Evolutionary conservation across 2,329 filamentous ascomycete genomes (phyloP), one percentile per base, ranked within the genome.

Genomic region (Lachnellula arida): DNA sequence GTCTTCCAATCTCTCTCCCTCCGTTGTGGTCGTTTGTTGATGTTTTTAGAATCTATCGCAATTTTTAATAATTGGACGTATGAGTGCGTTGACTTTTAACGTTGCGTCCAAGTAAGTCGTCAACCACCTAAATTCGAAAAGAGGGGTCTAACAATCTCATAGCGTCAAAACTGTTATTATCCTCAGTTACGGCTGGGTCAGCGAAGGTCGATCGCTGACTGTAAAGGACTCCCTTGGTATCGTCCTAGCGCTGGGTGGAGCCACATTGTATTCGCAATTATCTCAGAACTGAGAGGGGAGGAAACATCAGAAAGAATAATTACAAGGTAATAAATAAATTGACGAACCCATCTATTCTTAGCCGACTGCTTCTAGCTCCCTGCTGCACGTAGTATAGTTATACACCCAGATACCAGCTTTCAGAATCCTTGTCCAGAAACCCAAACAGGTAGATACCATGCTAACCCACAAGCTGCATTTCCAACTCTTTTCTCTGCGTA

Each of bases 101-200:
- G 67, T 69, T 9, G 65, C 67, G 25, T 68, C 66, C 6, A 69
- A 65, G 62, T 65, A 63, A 53, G 68, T 60, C 17, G 22, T 14
- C 22, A 44, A 37, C 43, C 22, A 6, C 15, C n/a, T 19, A n/a
- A 2, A 5, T 17, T 7, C 23, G 8, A 46, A 7, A 32, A 32
- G 28, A 32, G 9, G 28, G 0, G 9, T 32, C 58, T 62, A 57
- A 62, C 28, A 43, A 9, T 17, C 15, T n/a, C 37, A 64, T 61
- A 74, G 75, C 60, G 68, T 76, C 47, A 76, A 77, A 69, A 76
- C 74, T 15, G 74, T 76, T 34, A 69, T 76, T 35, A 76, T 77
- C 50, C 64, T 76, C 57, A 72, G 70, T 22, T 74, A 75, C 60
- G 74, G 74, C 11, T 77, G 74, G 74, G 70, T 75, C 54, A 75